phyloP scores from a whole-genome alignment of 192 early-diverging fungal species.

The Umbelopsis vinacea region DNA sequence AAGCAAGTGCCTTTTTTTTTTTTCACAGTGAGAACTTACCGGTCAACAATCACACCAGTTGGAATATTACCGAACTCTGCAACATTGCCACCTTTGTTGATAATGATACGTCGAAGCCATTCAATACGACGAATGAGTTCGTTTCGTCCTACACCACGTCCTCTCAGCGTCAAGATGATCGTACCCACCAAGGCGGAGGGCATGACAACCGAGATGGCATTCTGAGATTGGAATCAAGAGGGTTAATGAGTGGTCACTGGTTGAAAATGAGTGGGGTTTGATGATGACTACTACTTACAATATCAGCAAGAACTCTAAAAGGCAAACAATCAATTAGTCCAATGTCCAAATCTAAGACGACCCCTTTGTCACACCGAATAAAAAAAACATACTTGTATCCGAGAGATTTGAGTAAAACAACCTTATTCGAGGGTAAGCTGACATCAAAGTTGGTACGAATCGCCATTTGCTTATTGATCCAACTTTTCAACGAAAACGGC shows the following conservation, averaged over 20 bases:
- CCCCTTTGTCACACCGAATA: background rate
- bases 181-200: slow-evolving; percentile 85
- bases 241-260: too few species aligned
- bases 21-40: slow-evolving; percentile 39
- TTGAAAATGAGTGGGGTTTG: too few species aligned
- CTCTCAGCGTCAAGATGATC: slow-evolving; percentile 79
- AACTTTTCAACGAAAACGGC: slow-evolving; percentile 71
- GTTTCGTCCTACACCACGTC: slow-evolving; percentile 66
- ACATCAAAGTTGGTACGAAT: slow-evolving; percentile 40
- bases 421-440: slow-evolving; percentile 37
- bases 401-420: slow-evolving; percentile 66
- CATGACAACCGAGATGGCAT: slow-evolving; percentile 80
- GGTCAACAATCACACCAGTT: slow-evolving; percentile 75
- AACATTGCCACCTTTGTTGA: slow-evolving; percentile 73
- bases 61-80: slow-evolving; percentile 77
- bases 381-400: slow-evolving; percentile 61
- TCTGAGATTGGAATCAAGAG: slow-evolving; percentile 39
- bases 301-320: slow-evolving; percentile 56
- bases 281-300: slow-evolving; percentile 41
- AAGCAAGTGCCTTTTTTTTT: background rate
- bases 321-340: background rate
- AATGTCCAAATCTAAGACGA: background rate
- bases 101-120: slow-evolving; percentile 69
- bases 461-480: slow-evolving; percentile 64
- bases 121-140: slow-evolving; percentile 78